Evolutionary conservation across 2,329 filamentous ascomycete genomes (phyloP), one percentile per base, ranked within the genome.

Genomic region (Phymatotrichopsis omnivora): DNA sequence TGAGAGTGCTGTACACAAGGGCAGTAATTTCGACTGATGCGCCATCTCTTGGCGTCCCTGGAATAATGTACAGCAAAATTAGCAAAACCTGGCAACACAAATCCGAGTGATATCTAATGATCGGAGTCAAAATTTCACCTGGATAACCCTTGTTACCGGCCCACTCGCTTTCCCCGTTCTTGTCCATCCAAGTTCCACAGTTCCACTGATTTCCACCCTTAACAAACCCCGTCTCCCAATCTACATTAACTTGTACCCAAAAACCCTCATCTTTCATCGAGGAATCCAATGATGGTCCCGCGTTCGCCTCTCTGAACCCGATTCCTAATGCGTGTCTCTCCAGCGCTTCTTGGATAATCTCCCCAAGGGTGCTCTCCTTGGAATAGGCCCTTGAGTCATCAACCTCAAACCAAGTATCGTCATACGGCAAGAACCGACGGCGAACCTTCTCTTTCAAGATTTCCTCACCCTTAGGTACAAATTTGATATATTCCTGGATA

Each of bases 151-250:
- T 96, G 60, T 80, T 94, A 47, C 82, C 81, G 12, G 93, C 91
- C 51, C 80, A 83, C 54, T 83, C 78, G 52, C 86, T 94, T 64
- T 98, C 91, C n/a, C 91, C 91, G 91, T 98, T 98, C 73, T 98
- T 98, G 71, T 98, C 91, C 86, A 95, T 95, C 91, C 91, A 98
- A 1, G 91, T 98, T 41, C 91, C 91, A 58, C 93, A 98, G 64
- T 98, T 98, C 65, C 69, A 73, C 61, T 95, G 87, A 60, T 85
- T 96, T 25, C 93, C 91, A 45, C 93, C 91, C 60, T 93, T 94
- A 47, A 98, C 80, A 53, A 98, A 75, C 17, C 91, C 93, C 4
- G 78, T 91, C 24, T 74, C 69, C 89, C 89, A 96, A 62, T 98
- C 89, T 8, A 93, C 84, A 49, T 82, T 76, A 56, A 96, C 81